These are phyloP conservation scores for Suhomyces ambrosiae DNA, from an alignment of 1,139 yeast genomes.

Conservation along the genomic window DNA sequence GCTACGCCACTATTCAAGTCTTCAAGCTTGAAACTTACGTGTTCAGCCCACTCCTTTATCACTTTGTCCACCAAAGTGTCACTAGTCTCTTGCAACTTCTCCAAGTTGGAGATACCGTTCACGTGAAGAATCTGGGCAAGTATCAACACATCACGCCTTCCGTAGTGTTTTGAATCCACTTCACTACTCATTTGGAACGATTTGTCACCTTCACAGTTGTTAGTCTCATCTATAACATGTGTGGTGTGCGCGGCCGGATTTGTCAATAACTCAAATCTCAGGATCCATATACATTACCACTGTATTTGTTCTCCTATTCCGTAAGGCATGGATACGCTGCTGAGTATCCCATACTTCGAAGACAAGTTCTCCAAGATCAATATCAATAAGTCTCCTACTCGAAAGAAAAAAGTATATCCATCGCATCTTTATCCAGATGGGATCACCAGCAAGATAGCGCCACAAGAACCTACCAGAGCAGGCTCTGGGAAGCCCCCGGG, in stretches of 20 bases:
- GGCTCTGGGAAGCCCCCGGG: slow-evolving; percentile 7
- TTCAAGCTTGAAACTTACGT: slow-evolving; percentile 20
- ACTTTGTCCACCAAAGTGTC: slow-evolving; percentile 16
- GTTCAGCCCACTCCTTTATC: slow-evolving; percentile 22
- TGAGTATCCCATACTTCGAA: slow-evolving; percentile 20
- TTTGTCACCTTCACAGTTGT: too few species aligned
- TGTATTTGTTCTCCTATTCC: not conserved
- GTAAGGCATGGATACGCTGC: slow-evolving; percentile 8
- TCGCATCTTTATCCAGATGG: slow-evolving; percentile 24
- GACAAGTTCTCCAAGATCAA: slow-evolving; percentile 32
- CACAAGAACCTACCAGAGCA: slow-evolving; percentile 9
- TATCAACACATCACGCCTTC: slow-evolving; percentile 25
- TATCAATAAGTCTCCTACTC: slow-evolving; percentile 25
- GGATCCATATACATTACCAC: too few species aligned
- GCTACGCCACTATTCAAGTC: slow-evolving; percentile 11
- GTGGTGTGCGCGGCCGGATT: slow-evolving; percentile 14
- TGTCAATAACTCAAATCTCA: slow-evolving; percentile 15
- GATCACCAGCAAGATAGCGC: slow-evolving; percentile 15
- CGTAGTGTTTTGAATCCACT: slow-evolving; percentile 18
- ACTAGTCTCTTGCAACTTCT: slow-evolving; percentile 16
- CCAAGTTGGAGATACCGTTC: slow-evolving; percentile 19
- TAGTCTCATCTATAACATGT: slow-evolving; percentile 2
- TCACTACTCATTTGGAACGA: too few species aligned
- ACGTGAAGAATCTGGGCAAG: slow-evolving; percentile 27
- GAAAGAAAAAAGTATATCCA: slow-evolving; percentile 27